A percentile compares a stretch with the other conserved stretches of the same genome.
Evolutionary conservation across 2,329 filamentous ascomycete genomes (phyloP).

Genomic region (Talaromyces piceae): DNA sequence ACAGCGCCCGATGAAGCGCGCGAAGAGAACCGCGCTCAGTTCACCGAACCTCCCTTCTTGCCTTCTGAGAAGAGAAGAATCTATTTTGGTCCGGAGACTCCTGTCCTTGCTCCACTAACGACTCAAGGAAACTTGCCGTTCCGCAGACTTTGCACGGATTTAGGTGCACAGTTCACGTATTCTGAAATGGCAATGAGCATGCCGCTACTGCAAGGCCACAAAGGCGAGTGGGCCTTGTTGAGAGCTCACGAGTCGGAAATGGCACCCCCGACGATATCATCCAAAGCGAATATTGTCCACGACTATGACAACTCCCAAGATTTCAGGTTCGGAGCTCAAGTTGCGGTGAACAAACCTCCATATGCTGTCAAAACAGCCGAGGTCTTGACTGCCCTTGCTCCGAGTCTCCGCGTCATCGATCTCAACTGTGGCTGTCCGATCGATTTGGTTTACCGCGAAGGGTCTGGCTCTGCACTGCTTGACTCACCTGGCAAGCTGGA

Average conservation of each 20-base stretch:
- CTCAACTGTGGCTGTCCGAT: slow-evolving; percentile 97
- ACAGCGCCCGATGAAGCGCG: slow-evolving; percentile 35
- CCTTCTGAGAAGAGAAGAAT: slow-evolving; percentile 89
- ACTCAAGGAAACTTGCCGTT: slow-evolving; percentile 97
- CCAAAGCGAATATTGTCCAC: slow-evolving; percentile 49
- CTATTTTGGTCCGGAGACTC: slow-evolving; percentile 92
- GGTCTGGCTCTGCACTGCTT: slow-evolving; percentile 86
- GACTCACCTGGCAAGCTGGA: slow-evolving; percentile 82
- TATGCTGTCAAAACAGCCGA: slow-evolving; percentile 83
- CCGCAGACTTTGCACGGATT: slow-evolving; percentile 76
- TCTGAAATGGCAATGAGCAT: slow-evolving; percentile 97
- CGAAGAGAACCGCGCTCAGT: slow-evolving; percentile 70
- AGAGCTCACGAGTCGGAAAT: slow-evolving; percentile 84
- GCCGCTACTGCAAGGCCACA: slow-evolving; percentile 81
- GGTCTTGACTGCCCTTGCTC: slow-evolving; percentile 65
- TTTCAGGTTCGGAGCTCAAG: slow-evolving; percentile 83
- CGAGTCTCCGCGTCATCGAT: slow-evolving; percentile 82
- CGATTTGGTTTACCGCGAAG: slow-evolving; percentile 81
- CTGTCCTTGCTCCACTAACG: slow-evolving; percentile 85
- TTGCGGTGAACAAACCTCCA: slow-evolving; percentile 88
- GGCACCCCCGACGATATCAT: slow-evolving; percentile 59
- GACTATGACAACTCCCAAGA: slow-evolving; percentile 78
- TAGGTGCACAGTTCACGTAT: slow-evolving; percentile 89
- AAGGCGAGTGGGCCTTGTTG: slow-evolving; percentile 89
- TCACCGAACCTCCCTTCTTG: slow-evolving; percentile 76